Evolutionary conservation across 139 green algal genomes (phyloP), one percentile per base, ranked within the genome.

Genomic region (Chlamydomonas sp.): DNA sequence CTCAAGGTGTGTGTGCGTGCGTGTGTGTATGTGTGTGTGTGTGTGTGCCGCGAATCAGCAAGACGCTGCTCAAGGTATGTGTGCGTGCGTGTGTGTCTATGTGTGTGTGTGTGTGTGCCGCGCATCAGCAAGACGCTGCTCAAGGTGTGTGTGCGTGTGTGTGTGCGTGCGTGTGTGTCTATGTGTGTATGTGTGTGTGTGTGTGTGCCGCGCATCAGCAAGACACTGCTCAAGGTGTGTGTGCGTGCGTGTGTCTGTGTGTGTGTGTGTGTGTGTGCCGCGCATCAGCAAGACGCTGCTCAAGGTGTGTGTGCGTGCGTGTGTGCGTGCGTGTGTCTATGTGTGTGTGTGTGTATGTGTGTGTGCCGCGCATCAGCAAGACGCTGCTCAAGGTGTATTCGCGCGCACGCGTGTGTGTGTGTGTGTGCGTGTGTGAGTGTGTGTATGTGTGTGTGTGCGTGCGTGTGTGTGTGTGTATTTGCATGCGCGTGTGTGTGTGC

Each of bases 1-100:
- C 35, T 79, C 31, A 49, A 47, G 31, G 43, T 54, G 43, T 54
- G 43, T 13, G 13, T 54, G 43, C 43, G 43, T 54, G 16, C 43
- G 13, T 34, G 24, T 64, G 20, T 29, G 16, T 26, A 24, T 8
- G 16, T n/a, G 31, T 4, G 5, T 28, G 4, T 28, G 58, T 20
- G n/a, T 10, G 43, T 54, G 43, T 13, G 13, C 20, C 16, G 43
- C 43, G 43, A n/a, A n/a, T n/a, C n/a, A n/a, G n/a, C n/a, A n/a
- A n/a, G n/a, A 26, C 43, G 16, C 43, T 54, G 13, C 16, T 54
- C 20, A 26, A 20, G 43, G 43, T 54, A 20, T 54, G 43, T 13
- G 13, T 54, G 43, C 43, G 43, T 54, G 16, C 43, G 13, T 54
- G 43, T 54, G 13, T 54, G 43, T 13, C 16, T 54, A 20, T 54